Percentiles rank a stretch among this genome's conserved stretches.
Conservation (phyloP, 2,329 filamentous ascomycete genomes). For the Escovopsis weberi region DNA sequence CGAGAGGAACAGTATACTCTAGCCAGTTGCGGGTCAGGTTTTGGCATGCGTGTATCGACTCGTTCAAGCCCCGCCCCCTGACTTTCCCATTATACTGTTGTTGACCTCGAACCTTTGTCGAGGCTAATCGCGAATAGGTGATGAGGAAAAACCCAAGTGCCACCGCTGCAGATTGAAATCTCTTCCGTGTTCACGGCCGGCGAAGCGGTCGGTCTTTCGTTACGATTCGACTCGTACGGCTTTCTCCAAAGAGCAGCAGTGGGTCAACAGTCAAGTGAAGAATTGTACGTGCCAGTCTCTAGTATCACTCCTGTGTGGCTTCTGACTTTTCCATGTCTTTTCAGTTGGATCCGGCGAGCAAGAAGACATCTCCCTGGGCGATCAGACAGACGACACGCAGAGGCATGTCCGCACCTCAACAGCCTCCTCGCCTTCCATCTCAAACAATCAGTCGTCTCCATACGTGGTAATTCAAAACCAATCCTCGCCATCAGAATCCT, state of each 20-base stretch:
- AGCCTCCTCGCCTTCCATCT: not conserved
- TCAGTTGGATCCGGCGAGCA: not conserved
- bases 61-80: too few species aligned
- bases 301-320: too few species aligned
- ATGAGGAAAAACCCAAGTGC: slow-evolving; percentile 23
- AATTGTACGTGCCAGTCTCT: slow-evolving; percentile 15
- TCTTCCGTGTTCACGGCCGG: slow-evolving; percentile 20
- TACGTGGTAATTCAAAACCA: not conserved
- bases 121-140: slow-evolving; percentile 13
- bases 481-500: not conserved
- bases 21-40: too few species aligned
- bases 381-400: not conserved
- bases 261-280: slow-evolving; percentile 21
- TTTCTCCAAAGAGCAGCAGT: slow-evolving; percentile 21
- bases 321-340: too few species aligned
- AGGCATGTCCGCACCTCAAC: not conserved
- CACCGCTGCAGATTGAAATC: slow-evolving; percentile 19
- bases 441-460: not conserved
- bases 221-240: slow-evolving; percentile 16
- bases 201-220: slow-evolving; percentile 22
- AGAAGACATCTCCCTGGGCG: not conserved
- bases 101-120: too few species aligned
- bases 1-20: too few species aligned
- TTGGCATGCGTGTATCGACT: too few species aligned
- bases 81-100: too few species aligned